Conservation (phyloP, 1,284 basidiomycete species). For the Paramarasmius palmivorus region DNA sequence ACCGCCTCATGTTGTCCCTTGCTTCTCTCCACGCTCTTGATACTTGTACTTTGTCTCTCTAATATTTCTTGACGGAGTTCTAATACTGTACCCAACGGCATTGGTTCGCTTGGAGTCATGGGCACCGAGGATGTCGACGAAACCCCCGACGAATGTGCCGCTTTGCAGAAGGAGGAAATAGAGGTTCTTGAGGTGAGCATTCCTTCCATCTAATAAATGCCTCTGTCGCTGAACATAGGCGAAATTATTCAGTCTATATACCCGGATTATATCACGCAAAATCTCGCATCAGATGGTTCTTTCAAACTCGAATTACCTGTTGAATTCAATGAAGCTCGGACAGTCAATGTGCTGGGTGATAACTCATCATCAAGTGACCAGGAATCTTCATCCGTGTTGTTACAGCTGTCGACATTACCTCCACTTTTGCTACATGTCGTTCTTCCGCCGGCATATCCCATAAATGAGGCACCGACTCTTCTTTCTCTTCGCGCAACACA, state of each 20-base stretch:
- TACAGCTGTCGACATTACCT: slow-evolving; percentile 51
- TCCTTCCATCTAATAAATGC: neutral
- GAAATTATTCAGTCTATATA: slow-evolving; percentile 74
- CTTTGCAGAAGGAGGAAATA: slow-evolving; percentile 26
- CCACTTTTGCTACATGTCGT: slow-evolving; percentile 58
- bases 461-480: slow-evolving; percentile 51
- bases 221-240: slow-evolving; percentile 5
- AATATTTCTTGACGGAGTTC: no score
- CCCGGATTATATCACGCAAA: slow-evolving; percentile 61
- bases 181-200: slow-evolving; percentile 57
- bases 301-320: slow-evolving; percentile 65
- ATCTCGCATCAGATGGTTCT: slow-evolving; percentile 30
- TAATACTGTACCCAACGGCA: no score
- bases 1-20: no score
- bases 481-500: slow-evolving; percentile 55
- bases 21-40: no score
- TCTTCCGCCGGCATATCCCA: slow-evolving; percentile 61
- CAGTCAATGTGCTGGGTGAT: slow-evolving; percentile 32
- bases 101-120: no score
- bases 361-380: slow-evolving; percentile 5
- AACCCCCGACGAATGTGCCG: neutral
- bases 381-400: slow-evolving; percentile 7
- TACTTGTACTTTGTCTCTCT: no score
- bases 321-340: slow-evolving; percentile 47
- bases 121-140: slow-evolving; percentile 14